A percentile compares a stretch with the other conserved stretches of the same genome.
Evolutionary conservation across 371 early-diverging fungal species (phyloP).

Genomic region (Thermomucor indicae-seudaticae): DNA sequence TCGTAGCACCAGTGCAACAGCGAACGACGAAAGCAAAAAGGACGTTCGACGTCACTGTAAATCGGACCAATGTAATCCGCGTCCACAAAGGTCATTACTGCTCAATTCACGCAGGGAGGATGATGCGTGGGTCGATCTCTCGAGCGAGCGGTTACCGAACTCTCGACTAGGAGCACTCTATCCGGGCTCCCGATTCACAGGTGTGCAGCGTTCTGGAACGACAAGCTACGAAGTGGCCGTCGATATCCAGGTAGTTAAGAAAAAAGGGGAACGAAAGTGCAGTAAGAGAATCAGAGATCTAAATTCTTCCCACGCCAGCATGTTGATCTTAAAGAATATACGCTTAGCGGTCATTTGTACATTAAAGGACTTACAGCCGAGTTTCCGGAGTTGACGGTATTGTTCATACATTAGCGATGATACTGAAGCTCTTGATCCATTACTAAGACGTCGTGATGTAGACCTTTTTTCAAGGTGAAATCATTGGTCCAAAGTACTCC

Average conservation of each 20-base stretch:
- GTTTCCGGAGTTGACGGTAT: conserved; percentile 64
- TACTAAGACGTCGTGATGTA: background rate
- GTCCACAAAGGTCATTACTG: conserved; percentile 9
- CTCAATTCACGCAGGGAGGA: conserved; percentile 27
- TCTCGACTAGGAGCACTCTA: conserved; percentile 49
- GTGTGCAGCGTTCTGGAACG: conserved; percentile 65
- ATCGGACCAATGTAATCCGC: background rate
- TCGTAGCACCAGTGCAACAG: too few relatives aligned
- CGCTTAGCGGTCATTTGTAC: conserved; percentile 75
- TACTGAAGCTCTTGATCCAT: background rate
- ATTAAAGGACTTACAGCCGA: conserved; percentile 80
- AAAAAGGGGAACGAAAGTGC: background rate
- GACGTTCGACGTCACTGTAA: too few relatives aligned
- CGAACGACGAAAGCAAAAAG: too few relatives aligned
- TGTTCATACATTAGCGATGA: background rate
- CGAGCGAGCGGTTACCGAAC: conserved; percentile 24
- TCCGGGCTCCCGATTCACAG: conserved; percentile 65
- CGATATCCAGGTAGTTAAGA: conserved; percentile 63
- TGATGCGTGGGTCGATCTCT: conserved; percentile 37
- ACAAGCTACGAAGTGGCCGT: conserved; percentile 71
- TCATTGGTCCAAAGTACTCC: conserved; percentile 70
- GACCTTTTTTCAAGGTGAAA: conserved; percentile 77
- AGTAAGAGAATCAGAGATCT: background rate
- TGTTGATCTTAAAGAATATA: conserved; percentile 71
- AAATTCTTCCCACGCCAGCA: conserved; percentile 40